Percentiles rank a stretch among this genome's conserved stretches.
Evolutionary conservation across 768 basidiomycete species (phyloP).

Genomic region (Leucosporidium yakuticum): DNA sequence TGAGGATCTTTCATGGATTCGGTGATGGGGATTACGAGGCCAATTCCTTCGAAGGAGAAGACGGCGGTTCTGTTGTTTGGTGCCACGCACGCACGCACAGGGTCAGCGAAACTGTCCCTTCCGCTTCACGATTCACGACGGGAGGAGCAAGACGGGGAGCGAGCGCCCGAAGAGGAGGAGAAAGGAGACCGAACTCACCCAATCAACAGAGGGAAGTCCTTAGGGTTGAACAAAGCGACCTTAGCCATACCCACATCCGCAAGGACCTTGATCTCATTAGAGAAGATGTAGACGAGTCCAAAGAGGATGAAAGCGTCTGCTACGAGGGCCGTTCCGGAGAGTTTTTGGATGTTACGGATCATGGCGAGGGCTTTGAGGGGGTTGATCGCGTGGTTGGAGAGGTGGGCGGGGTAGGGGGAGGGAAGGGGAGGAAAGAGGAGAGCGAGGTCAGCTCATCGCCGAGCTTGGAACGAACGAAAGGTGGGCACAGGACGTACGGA

Average conservation of each 20-base stretch:
- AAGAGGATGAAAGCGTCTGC: constrained; percentile 93
- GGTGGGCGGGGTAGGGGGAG: too few relatives aligned
- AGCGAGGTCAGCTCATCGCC: too few relatives aligned
- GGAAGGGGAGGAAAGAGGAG: background rate
- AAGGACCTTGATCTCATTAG: constrained; percentile 72
- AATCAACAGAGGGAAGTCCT: constrained; percentile 83
- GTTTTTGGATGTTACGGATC: constrained; percentile 86
- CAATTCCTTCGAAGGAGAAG: constrained; percentile 97
- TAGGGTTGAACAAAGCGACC: constrained; percentile 77
- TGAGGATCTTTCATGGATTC: constrained; percentile 94
- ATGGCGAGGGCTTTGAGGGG: constrained; percentile 58
- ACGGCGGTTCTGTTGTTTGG: constrained; percentile 87
- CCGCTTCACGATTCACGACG: too few relatives aligned
- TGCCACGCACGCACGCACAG: too few relatives aligned
- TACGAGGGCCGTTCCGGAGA: constrained; percentile 81
- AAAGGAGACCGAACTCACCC: constrained; percentile 54
- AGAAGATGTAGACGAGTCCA: constrained; percentile 73
- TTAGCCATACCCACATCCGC: constrained; percentile 65
- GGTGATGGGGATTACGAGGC: constrained; percentile 93
- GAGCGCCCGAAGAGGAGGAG: background rate
- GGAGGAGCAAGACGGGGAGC: too few relatives aligned
- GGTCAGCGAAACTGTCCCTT: too few relatives aligned
- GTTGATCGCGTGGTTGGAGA: background rate
- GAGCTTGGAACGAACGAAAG: too few relatives aligned
- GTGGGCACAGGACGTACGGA: constrained; percentile 46